These are phyloP conservation scores for Baorangia bicolor DNA, from an alignment of 768 basidiomycete genomes.

Conservation along the genomic window DNA sequence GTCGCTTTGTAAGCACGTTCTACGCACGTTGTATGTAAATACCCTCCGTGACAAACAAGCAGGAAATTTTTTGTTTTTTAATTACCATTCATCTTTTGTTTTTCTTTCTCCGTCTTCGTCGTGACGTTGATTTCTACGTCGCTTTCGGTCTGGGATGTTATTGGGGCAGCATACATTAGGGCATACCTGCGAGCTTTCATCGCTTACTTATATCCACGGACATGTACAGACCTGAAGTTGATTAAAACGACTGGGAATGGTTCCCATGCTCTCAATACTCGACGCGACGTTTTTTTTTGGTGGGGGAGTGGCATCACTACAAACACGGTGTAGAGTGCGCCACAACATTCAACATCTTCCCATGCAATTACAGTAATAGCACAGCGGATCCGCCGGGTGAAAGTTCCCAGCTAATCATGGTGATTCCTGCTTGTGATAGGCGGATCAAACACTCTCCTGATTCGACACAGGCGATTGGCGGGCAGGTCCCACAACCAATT, in stretches of 20 bases:
- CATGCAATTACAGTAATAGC: not conserved
- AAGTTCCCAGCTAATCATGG: not conserved
- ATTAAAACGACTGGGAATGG: not conserved
- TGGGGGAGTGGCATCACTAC: too few species aligned
- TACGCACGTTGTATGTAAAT: not conserved
- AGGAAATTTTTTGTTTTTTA: not conserved
- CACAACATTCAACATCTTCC: not conserved
- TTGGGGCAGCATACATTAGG: not conserved
- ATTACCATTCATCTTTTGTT: not conserved
- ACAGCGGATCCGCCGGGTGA: not conserved
- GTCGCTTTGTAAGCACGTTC: not conserved
- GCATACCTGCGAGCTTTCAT: conserved; percentile 3
- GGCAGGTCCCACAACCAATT: not conserved
- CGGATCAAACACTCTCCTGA: not conserved
- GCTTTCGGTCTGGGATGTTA: not conserved
- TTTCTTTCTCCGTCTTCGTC: not conserved
- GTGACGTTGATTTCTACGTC: not conserved
- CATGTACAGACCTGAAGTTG: not conserved
- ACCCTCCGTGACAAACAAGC: conserved; percentile 3
- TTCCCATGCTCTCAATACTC: not conserved
- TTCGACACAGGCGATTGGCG: not conserved
- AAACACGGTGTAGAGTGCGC: not conserved
- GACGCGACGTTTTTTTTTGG: too few species aligned
- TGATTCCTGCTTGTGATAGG: not conserved
- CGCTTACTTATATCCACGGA: not conserved